A percentile compares a stretch with the other conserved stretches of the same genome.
Conservation (phyloP, 805 yeast species). For the Myxozyma sirexii region DNA sequence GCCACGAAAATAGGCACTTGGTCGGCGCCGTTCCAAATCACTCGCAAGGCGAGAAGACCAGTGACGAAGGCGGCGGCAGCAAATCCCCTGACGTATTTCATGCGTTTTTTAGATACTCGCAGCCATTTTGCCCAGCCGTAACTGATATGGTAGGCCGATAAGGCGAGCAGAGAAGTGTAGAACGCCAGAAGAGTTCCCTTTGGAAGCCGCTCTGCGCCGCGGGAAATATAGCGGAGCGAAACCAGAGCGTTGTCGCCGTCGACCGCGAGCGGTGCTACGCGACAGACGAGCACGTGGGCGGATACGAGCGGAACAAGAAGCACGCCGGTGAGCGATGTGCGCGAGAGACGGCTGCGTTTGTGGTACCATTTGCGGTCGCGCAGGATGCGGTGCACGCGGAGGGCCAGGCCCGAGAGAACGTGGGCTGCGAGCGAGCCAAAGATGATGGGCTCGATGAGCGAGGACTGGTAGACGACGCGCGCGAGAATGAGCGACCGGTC, state of each 20-base stretch:
- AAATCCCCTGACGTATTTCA: constrained; percentile 2
- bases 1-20: constrained; percentile 18
- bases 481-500: constrained; percentile 60
- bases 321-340: constrained; percentile 64
- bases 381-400: constrained; percentile 39
- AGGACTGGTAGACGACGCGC: constrained; percentile 61
- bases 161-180: constrained; percentile 17
- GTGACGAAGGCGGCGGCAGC: not conserved
- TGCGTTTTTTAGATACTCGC: not conserved
- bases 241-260: constrained; percentile 69
- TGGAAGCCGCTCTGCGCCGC: constrained; percentile 8
- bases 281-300: constrained; percentile 53
- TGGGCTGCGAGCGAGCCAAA: constrained; percentile 54
- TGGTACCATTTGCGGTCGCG: constrained; percentile 37
- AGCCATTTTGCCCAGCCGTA: constrained; percentile 31
- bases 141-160: constrained; percentile 21
- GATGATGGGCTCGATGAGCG: constrained; percentile 53
- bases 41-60: constrained; percentile 10
- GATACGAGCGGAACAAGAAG: constrained; percentile 49
- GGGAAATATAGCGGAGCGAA: constrained; percentile 54
- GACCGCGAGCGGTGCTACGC: constrained; percentile 54
- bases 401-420: constrained; percentile 54
- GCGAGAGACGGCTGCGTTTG: constrained; percentile 45
- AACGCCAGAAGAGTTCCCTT: not conserved
- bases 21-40: constrained; percentile 1